Percentiles rank a stretch among this genome's conserved stretches.
Conservation (phyloP, 176 grass and related monocot species). For the Triticum turgidum region DNA sequence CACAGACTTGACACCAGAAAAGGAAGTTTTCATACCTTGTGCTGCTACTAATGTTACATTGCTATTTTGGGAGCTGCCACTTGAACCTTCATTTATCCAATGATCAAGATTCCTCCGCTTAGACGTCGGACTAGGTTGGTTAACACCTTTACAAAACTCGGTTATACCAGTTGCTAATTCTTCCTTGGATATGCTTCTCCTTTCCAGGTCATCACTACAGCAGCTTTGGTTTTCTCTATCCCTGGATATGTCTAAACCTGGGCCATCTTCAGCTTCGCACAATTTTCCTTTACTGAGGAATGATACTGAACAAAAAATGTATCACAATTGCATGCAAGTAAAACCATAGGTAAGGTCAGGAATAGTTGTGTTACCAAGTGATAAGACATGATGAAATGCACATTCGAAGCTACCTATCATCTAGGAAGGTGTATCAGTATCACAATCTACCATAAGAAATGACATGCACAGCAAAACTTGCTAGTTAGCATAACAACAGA, state of each 20-base stretch:
- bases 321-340: neutral
- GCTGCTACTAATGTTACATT: neutral
- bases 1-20: slow-evolving; percentile 35
- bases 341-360: neutral
- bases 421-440: neutral
- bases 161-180: slow-evolving; percentile 22
- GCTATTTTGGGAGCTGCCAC: neutral
- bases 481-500: neutral
- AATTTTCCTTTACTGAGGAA: slow-evolving; percentile 63
- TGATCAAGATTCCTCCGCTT: slow-evolving; percentile 38
- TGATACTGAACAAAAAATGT: slow-evolving; percentile 54
- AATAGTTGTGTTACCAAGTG: neutral
- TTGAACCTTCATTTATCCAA: slow-evolving; percentile 33
- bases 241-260: slow-evolving; percentile 21
- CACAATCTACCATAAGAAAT: neutral
- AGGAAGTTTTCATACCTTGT: slow-evolving; percentile 33
- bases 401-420: neutral
- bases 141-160: slow-evolving; percentile 26
- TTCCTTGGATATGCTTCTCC: slow-evolving; percentile 37
- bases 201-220: slow-evolving; percentile 38
- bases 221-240: slow-evolving; percentile 29
- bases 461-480: neutral
- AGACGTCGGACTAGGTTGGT: slow-evolving; percentile 27
- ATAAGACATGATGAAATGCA: slow-evolving; percentile 17
- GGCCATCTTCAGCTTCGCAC: slow-evolving; percentile 22